Evolutionary conservation across 2,329 filamentous ascomycete genomes (phyloP).

Genomic region (Lachnellula subtilissima): DNA sequence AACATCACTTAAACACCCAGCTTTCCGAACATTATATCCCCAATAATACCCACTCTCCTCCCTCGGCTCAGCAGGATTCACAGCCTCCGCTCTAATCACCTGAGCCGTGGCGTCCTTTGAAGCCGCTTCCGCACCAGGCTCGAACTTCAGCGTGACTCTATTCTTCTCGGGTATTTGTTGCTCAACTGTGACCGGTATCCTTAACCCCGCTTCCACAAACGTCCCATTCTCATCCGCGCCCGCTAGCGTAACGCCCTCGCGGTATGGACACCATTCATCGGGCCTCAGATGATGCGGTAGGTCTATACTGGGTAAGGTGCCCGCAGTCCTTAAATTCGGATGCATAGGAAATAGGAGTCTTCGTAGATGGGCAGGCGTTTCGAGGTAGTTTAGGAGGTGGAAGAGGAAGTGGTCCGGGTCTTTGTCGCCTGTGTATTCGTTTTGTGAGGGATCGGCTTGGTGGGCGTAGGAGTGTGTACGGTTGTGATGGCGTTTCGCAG

Average conservation of each 20-base stretch:
- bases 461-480: constrained; percentile 29
- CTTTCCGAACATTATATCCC: constrained; percentile 70
- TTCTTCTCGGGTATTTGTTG: constrained; percentile 60
- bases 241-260: constrained; percentile 66
- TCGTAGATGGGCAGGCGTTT: constrained; percentile 78
- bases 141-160: constrained; percentile 67
- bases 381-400: constrained; percentile 75
- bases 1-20: constrained; percentile 61
- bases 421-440: constrained; percentile 57
- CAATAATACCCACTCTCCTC: constrained; percentile 80
- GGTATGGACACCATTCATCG: constrained; percentile 73
- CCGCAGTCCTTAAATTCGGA: constrained; percentile 69
- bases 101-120: constrained; percentile 16
- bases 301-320: constrained; percentile 70
- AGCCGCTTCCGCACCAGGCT: constrained; percentile 40
- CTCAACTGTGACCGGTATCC: constrained; percentile 42
- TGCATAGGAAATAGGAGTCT: constrained; percentile 72
- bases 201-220: constrained; percentile 53
- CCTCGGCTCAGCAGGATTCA: constrained; percentile 64
- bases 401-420: constrained; percentile 77
- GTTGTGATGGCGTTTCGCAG: constrained; percentile 20
- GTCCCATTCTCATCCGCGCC: constrained; percentile 42
- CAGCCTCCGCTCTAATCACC: constrained; percentile 47
- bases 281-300: constrained; percentile 78
- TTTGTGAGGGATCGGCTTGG: constrained; percentile 39